These are phyloP conservation scores for Elongisporangium anandrum DNA, from an alignment of 352 stramenopile species.

Conservation along the genomic window DNA sequence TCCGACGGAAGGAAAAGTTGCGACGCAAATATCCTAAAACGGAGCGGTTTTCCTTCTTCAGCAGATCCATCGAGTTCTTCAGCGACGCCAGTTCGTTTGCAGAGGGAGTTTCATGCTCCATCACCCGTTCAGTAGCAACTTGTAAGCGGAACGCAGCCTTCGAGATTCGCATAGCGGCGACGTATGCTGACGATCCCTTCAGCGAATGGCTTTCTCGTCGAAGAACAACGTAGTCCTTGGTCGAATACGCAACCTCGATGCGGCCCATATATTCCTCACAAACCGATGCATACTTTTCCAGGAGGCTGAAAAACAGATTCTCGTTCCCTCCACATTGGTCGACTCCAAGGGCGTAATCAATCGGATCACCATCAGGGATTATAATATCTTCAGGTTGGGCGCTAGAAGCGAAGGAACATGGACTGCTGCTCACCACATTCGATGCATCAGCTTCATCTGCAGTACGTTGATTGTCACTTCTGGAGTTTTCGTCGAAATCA, in stretches of 20 bases:
- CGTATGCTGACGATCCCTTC: conserved; percentile 86
- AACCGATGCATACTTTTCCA: conserved; percentile 74
- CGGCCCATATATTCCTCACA: conserved; percentile 75
- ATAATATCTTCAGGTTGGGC: conserved; percentile 58
- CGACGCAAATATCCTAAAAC: conserved; percentile 74
- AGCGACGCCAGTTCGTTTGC: conserved; percentile 29
- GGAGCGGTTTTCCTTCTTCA: conserved; percentile 73
- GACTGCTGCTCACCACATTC: conserved; percentile 21
- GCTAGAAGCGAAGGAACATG: conserved; percentile 39
- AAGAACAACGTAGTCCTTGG: conserved; percentile 55
- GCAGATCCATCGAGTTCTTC: conserved; percentile 41
- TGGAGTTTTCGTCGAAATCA: neutral
- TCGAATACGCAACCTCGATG: conserved; percentile 58
- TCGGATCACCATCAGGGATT: conserved; percentile 72
- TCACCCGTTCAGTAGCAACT: conserved; percentile 70
- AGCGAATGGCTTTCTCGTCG: conserved; percentile 77
- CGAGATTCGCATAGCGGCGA: conserved; percentile 76
- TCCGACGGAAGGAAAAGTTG: conserved; percentile 78
- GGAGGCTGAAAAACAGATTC: conserved; percentile 73
- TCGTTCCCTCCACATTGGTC: conserved; percentile 82
- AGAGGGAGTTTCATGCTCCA: conserved; percentile 38
- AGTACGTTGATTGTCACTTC: conserved; percentile 11
- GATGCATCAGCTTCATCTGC: conserved; percentile 20
- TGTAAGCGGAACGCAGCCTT: conserved; percentile 81
- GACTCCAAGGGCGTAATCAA: conserved; percentile 77